Base-by-base conservation (phyloP, 2,329 filamentous ascomycete species). In the Penicillium sp. region DNA sequence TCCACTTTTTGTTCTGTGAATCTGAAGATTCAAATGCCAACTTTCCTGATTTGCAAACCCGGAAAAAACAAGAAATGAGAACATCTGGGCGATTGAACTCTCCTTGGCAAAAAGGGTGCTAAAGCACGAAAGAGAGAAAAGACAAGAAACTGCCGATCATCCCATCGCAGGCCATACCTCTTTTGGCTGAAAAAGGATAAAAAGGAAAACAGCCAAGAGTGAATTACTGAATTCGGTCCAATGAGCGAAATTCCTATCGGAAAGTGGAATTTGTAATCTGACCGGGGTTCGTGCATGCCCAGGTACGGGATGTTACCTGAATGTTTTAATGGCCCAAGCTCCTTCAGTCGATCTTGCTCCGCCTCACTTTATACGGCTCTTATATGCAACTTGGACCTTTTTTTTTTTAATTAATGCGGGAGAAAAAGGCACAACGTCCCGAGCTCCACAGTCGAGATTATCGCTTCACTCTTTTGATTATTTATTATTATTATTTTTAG, bases 171-270 rank as follows among this genome's bases (percentile, higher is more conserved):
- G 60, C 64, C 62, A 65, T 66, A 49, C 67, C 55, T 49, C 50
- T 57, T 67, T 63, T 56, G 60, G 59, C 55, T 35, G 2, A 16
- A 56, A 56, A n/a, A 55, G 43, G 59, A 59, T 57, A 49, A 57
- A 62, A 56, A 55, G 55, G 33, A 53, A 47, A 37, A 55, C 58
- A 55, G 37, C 52, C 49, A 53, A 61, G 53, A 60, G 56, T 53
- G 59, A 61, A 58, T 63, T 63, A 50, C 51, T 59, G 49, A 31
- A 37, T 28, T 52, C 53, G 50, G 51, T 55, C 69, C 69, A 71
- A 71, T 72, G 64, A 70, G 57, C 58, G 55, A 69, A 69, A 65
- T 69, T 66, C 59, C 60, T 66, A 47, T 17, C 42, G 46, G 60
- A 46, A 57, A 59, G 46, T 63, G 51, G 50, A 65, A 64, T 69